Evolutionary conservation across 2,329 filamentous ascomycete species (phyloP).

Genomic region (Pestalotiopsis sp.): DNA sequence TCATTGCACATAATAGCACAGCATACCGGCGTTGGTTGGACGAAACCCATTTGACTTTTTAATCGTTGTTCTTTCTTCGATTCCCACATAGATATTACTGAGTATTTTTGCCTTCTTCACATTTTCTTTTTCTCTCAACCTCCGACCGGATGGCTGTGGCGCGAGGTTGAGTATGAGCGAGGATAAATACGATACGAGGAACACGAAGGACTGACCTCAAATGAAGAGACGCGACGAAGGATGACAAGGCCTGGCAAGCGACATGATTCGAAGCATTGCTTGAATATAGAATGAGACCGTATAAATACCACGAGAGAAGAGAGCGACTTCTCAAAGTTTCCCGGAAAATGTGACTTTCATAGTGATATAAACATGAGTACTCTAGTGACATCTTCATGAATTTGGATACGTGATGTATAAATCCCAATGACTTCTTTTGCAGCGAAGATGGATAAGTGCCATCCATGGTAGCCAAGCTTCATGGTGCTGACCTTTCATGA

Average conservation of each 20-base stretch:
- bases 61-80: neutral
- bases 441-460: neutral
- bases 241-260: neutral
- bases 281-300: constrained; percentile 3
- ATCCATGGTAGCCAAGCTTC: no score
- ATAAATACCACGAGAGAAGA: no score
- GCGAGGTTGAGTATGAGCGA: neutral
- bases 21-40: constrained; percentile 3
- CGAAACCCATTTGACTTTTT: neutral
- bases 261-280: neutral
- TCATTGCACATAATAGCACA: neutral
- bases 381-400: no score
- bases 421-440: no score
- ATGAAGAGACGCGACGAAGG: no score
- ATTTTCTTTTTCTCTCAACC: neutral
- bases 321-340: no score
- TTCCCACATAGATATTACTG: constrained; percentile 2
- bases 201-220: neutral
- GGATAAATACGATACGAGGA: neutral
- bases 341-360: no score
- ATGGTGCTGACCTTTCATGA: no score
- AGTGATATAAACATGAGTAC: no score
- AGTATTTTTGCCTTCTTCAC: neutral
- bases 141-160: neutral
- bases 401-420: no score